A percentile compares a stretch with the other conserved stretches of the same genome.
These are phyloP conservation scores for Mycogone perniciosa DNA, from an alignment of 2,329 filamentous ascomycete species.

Conservation along the genomic window DNA sequence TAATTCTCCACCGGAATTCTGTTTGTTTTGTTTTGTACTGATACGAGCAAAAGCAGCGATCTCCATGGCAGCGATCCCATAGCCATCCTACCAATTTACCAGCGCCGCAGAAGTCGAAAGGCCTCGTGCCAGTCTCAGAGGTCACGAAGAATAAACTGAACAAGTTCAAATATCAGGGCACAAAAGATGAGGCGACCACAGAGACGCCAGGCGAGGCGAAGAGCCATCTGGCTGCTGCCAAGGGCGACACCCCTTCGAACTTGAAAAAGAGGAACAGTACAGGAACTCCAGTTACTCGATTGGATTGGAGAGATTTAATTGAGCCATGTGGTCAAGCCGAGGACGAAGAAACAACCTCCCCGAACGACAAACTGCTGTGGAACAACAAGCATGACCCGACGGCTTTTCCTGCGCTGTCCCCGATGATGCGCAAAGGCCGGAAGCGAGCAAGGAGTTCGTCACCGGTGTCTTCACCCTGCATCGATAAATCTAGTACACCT, in stretches of 20 bases:
- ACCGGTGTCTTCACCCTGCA: conserved; percentile 60
- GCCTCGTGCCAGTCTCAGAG: conserved; percentile 47
- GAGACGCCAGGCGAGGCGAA: conserved; percentile 15
- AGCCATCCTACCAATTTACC: conserved; percentile 40
- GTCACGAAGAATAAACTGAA: conserved; percentile 56
- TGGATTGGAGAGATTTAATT: conserved; percentile 55
- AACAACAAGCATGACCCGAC: conserved; percentile 41
- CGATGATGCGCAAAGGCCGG: conserved; percentile 44
- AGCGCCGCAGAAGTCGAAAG: conserved; percentile 29
- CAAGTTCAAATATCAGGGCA: conserved; percentile 42
- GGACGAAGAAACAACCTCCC: conserved; percentile 44
- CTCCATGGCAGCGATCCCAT: conserved; percentile 49
- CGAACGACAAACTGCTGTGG: conserved; percentile 58
- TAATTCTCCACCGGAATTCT: conserved; percentile 15
- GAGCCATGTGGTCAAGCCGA: conserved; percentile 38
- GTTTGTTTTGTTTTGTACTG: conserved; percentile 9
- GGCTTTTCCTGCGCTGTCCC: conserved; percentile 38
- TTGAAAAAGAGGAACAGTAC: conserved; percentile 19
- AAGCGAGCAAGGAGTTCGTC: conserved; percentile 73
- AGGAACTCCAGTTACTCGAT: conserved; percentile 43
- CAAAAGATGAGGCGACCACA: conserved; percentile 15
- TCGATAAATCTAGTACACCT: conserved; percentile 37
- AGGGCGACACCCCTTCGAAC: conserved; percentile 11
- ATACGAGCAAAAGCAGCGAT: conserved; percentile 27
- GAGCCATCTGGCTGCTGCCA: neutral